Base-by-base conservation (phyloP, 169 alveolate species). In the Plasmodium knowlesi region DNA sequence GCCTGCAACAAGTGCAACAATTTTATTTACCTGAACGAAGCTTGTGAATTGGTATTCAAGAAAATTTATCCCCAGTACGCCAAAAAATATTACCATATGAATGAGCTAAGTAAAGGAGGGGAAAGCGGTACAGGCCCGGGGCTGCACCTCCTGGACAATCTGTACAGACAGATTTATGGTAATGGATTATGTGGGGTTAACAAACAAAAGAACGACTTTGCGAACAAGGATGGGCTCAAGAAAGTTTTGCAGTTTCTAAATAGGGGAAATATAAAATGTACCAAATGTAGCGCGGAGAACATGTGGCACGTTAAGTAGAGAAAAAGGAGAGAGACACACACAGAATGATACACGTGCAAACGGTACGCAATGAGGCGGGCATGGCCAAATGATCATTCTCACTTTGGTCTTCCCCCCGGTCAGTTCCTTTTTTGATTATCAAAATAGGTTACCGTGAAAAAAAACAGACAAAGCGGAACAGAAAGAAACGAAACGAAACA, bases 141-240 rank as follows among this genome's bases (percentile, higher is more conserved):
- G 5, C 72, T 19, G 22, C 76, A 86, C 54, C 9, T 34, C 4
- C 43, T 54, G 12, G 93, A 86, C 67, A 86, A 86, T 54, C 43
- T 86, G 37, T 86, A 74, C 30, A 74, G 93, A 16, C 93, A 86
- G 39, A 74, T 86, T 19, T 86, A 86, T 22, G 54, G 16, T 32
- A 86, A 76, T 43, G 93, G 93, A 14, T 53, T 86, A 10, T 86
- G 93, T 74, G 93, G 93, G 3, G 93, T 86, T 74, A 86, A 86
- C 43, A 86, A 86, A 76, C 93, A 86, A 54, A 86, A 79, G 50
- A 86, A 86, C n/a, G 85, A 74, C 41, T 86, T 86, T 74, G 22
- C 71, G 16, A 86, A 86, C 54, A 86, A 86, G 67, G 93, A 86
- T 86, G 80, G 80, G 28, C 41, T 86, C 41, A 30, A 86, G 12